These are phyloP conservation scores for Cladosporium sp. DNA, from an alignment of 2,329 filamentous ascomycete genomes.

Conservation along the genomic window DNA sequence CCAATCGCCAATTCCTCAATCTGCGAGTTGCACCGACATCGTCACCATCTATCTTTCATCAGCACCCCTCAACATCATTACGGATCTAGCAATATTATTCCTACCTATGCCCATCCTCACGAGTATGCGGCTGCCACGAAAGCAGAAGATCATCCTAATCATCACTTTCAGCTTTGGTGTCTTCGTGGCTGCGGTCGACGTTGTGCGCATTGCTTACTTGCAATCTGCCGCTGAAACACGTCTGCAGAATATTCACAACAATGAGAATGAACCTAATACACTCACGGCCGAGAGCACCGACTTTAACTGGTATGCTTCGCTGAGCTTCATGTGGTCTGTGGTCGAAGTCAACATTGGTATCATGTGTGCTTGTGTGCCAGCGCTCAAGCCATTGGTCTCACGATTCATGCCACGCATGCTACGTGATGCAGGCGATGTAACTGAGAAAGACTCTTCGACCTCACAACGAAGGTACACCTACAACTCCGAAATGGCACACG, in stretches of 20 bases:
- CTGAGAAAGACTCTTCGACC: conserved; percentile 21
- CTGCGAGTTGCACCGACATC: conserved; percentile 55
- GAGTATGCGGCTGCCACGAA: conserved; percentile 73
- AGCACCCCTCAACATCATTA: conserved; percentile 86
- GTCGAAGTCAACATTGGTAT: conserved; percentile 90
- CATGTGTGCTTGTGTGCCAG: conserved; percentile 87
- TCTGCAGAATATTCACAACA: conserved; percentile 37
- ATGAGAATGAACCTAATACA: conserved; percentile 21
- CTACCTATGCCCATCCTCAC: conserved; percentile 85
- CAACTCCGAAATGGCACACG: conserved; percentile 19
- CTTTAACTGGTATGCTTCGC: conserved; percentile 67
- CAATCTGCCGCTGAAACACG: conserved; percentile 60
- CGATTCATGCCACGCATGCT: conserved; percentile 54
- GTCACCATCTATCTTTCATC: conserved; percentile 65
- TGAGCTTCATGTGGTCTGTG: conserved; percentile 89
- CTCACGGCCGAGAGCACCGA: conserved; percentile 37
- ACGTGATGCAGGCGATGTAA: conserved; percentile 41
- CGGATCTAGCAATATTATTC: conserved; percentile 80
- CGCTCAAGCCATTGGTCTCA: conserved; percentile 77
- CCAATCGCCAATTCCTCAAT: conserved; percentile 39
- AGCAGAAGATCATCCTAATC: conserved; percentile 83
- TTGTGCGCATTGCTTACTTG: conserved; percentile 83
- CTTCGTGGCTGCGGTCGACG: conserved; percentile 83
- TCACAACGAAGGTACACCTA: conserved; percentile 7
- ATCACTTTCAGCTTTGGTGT: conserved; percentile 81